phyloP scores from a whole-genome alignment of 176 grass and related monocot genomes.

The Hordeum marinum region DNA sequence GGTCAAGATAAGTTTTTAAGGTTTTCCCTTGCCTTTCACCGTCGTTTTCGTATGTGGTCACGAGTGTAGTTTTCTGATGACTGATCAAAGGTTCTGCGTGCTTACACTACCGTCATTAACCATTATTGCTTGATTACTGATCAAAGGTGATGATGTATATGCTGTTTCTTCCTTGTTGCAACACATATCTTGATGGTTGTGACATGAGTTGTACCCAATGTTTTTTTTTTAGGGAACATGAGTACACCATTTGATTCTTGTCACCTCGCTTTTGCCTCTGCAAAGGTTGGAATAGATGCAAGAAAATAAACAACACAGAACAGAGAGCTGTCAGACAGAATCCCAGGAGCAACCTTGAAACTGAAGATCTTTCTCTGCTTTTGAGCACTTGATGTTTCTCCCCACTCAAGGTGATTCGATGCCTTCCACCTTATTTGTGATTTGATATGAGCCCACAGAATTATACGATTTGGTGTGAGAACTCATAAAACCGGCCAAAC shows the following conservation, averaged over 20 bases:
- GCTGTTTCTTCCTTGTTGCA: background rate
- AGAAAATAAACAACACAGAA: slow-evolving; percentile 1
- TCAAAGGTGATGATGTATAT: background rate
- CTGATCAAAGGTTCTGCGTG: background rate
- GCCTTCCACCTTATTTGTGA: slow-evolving; percentile 7
- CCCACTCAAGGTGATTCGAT: slow-evolving; percentile 33
- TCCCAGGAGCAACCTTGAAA: slow-evolving; percentile 28
- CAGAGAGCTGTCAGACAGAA: slow-evolving; percentile 20
- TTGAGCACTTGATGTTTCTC: slow-evolving; percentile 5
- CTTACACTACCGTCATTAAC: background rate
- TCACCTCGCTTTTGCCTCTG: background rate
- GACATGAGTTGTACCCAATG: background rate
- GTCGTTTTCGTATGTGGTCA: slow-evolving; percentile 7
- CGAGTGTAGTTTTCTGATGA: slow-evolving; percentile 13
- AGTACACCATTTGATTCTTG: background rate
- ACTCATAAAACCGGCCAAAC: background rate
- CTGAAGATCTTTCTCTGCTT: slow-evolving; percentile 26
- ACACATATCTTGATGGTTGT: background rate
- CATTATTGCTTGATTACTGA: background rate
- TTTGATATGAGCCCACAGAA: background rate
- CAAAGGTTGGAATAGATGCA: slow-evolving; percentile 10
- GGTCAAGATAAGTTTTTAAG: slow-evolving; percentile 32
- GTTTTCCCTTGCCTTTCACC: slow-evolving; percentile 30
- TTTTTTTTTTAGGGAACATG: too few relatives aligned
- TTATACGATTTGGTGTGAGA: background rate